Conservation (phyloP, 331 rosid genomes). For the Acacia pycnantha region DNA sequence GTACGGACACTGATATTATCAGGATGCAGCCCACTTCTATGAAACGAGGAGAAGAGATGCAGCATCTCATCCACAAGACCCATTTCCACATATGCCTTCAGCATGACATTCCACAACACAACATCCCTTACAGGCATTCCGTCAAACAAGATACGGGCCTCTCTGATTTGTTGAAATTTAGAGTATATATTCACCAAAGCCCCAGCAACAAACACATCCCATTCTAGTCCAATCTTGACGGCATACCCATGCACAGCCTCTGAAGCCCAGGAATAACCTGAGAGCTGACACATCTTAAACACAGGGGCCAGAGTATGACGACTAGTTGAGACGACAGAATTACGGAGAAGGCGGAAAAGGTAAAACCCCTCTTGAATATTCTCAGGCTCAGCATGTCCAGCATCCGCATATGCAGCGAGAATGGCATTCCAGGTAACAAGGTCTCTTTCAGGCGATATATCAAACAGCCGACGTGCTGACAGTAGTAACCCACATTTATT, state of each 20-base stretch:
- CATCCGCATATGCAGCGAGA: conserved; percentile 61
- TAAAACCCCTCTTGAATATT: conserved; percentile 49
- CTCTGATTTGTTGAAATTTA: conserved; percentile 46
- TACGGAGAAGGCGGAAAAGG: conserved; percentile 61
- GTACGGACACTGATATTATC: conserved; percentile 47
- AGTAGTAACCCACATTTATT: conserved; percentile 58
- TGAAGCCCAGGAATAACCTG: conserved; percentile 46
- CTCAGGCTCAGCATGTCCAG: conserved; percentile 29
- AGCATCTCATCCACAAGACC: conserved; percentile 45
- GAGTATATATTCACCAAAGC: conserved; percentile 73
- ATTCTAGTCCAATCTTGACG: conserved; percentile 62
- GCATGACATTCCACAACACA: conserved; percentile 80
- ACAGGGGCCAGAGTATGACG: conserved; percentile 72
- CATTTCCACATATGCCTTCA: conserved; percentile 65
- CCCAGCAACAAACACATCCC: conserved; percentile 71
- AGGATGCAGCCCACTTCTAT: conserved; percentile 33
- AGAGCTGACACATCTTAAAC: conserved; percentile 57
- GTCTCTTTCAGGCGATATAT: conserved; percentile 53
- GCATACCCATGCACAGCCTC: conserved; percentile 74
- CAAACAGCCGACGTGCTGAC: conserved; percentile 70
- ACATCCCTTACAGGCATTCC: conserved; percentile 64
- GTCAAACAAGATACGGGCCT: conserved; percentile 73
- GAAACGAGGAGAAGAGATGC: not conserved
- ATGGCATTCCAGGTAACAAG: conserved; percentile 85
- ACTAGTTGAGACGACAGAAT: conserved; percentile 40